phyloP scores from a whole-genome alignment of 257 asterid genomes.

The Anisodus acutangulus region DNA sequence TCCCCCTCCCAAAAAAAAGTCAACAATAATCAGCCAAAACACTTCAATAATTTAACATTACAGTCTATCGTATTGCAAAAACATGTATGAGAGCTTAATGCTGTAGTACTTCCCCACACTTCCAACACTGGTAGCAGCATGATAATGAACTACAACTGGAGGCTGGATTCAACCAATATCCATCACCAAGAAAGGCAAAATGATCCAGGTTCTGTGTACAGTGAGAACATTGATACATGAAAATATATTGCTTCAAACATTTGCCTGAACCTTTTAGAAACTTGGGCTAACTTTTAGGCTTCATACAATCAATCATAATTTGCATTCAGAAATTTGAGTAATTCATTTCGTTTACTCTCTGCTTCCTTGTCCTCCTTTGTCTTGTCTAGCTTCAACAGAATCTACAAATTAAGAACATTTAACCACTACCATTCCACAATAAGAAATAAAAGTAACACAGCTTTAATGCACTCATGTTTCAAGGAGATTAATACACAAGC shows the following conservation, averaged over 20 bases:
- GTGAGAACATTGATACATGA: slow-evolving; percentile 6
- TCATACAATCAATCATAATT: slow-evolving; percentile 73
- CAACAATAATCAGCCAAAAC: slow-evolving; percentile 1
- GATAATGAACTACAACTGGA: not conserved
- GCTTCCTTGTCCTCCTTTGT: slow-evolving; percentile 95
- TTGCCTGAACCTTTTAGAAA: not conserved
- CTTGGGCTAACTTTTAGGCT: not conserved
- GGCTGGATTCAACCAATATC: not conserved
- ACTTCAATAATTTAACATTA: not conserved
- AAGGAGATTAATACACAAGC: slow-evolving; percentile 27
- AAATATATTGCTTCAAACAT: slow-evolving; percentile 11
- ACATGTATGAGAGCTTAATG: not conserved
- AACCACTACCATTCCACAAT: not conserved
- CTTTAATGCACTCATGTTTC: slow-evolving; percentile 19
- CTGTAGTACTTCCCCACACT: not conserved
- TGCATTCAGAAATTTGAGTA: slow-evolving; percentile 90
- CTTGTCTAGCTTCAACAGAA: slow-evolving; percentile 84
- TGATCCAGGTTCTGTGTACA: slow-evolving; percentile 17
- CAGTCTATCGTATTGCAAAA: not conserved
- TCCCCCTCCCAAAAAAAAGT: not conserved
- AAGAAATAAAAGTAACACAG: not conserved
- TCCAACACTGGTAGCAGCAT: not conserved
- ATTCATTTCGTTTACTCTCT: slow-evolving; percentile 83
- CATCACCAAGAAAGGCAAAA: not conserved
- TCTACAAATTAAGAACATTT: slow-evolving; percentile 50